Evolutionary conservation across 371 early-diverging fungal species (phyloP).

Genomic region (Batkoa obscura): DNA sequence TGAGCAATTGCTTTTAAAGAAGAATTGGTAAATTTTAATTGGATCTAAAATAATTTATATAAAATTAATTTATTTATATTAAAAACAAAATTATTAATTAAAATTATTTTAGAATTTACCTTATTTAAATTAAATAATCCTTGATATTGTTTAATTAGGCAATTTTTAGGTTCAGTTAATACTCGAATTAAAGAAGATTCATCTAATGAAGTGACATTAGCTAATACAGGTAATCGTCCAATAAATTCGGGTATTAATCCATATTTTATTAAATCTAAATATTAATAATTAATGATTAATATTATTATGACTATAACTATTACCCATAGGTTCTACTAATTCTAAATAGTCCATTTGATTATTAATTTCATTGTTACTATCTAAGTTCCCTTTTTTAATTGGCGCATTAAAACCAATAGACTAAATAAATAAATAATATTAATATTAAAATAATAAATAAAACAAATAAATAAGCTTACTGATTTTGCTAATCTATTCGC

Average conservation of each 20-base stretch:
- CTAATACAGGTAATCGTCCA: conserved; percentile 71
- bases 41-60: too few species aligned
- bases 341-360: too few species aligned
- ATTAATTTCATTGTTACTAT: too few species aligned
- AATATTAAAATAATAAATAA: too few species aligned
- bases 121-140: conserved; percentile 46
- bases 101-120: too few species aligned
- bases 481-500: conserved; percentile 57
- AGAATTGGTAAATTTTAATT: conserved; percentile 45
- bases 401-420: conserved; percentile 59
- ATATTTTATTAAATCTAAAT: conserved; percentile 68
- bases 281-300: too few species aligned
- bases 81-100: too few species aligned
- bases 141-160: conserved; percentile 64
- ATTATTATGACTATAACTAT: too few species aligned
- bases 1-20: conserved; percentile 51
- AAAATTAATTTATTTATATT: too few species aligned
- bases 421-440: conserved; percentile 8
- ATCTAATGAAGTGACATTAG: conserved; percentile 45
- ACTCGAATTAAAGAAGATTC: conserved; percentile 55
- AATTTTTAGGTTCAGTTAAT: conserved; percentile 67
- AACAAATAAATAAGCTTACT: conserved; percentile 13
- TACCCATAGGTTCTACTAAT: conserved; percentile 49
- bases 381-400: conserved; percentile 14
- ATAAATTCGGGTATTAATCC: conserved; percentile 86